Evolutionary conservation across 1,284 basidiomycete species (phyloP), one percentile per base, ranked within the genome.

Genomic region (Sphagnurus paluster): DNA sequence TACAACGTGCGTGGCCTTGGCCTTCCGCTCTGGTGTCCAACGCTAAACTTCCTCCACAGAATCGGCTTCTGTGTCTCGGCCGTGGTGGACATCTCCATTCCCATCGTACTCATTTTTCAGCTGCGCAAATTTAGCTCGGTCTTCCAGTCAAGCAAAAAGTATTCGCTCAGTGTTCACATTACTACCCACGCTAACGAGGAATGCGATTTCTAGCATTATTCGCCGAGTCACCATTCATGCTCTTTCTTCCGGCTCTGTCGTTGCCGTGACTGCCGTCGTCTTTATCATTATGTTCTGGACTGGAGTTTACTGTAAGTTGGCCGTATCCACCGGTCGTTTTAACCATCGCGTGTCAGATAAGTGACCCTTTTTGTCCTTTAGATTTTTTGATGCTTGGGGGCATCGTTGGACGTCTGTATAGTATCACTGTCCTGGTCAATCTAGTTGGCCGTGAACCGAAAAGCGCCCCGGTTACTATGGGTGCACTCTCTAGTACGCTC

Each of bases 391-490:
- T 51, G 7, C 25, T 48, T 29, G 34, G 19, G 3, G 7, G 24
- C 10, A 48, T 44, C 20, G 32, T 48, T 26, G 49, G 49, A 16
- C 49, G 49, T 4, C 16, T 51, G 11, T 51, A 51, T 19, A 44
- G 37, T 25, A 17, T 51, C 11, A 51, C 49, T 2, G 39, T 51
- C 6, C 32, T 51, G 19, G 39, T 36, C 16, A 51, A 48, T 19
- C 42, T 51, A 2, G 14, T 48, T 16, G n/a, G 32, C n/a, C 46
- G 46, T 16, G 28, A 17, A 3, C 32, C 6, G 10, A 16, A n/a
- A 6, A 33, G 20, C 24, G 39, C 26, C 21, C 43, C n/a, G n/a
- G n/a, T n/a, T n/a, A n/a, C n/a, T n/a, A n/a, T n/a, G n/a, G n/a
- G n/a, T n/a, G n/a, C n/a, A n/a, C n/a, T n/a, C n/a, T n/a, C n/a